Base-by-base conservation (phyloP, 163 green algal genomes). In the Coccomyxa subellipsoidea region DNA sequence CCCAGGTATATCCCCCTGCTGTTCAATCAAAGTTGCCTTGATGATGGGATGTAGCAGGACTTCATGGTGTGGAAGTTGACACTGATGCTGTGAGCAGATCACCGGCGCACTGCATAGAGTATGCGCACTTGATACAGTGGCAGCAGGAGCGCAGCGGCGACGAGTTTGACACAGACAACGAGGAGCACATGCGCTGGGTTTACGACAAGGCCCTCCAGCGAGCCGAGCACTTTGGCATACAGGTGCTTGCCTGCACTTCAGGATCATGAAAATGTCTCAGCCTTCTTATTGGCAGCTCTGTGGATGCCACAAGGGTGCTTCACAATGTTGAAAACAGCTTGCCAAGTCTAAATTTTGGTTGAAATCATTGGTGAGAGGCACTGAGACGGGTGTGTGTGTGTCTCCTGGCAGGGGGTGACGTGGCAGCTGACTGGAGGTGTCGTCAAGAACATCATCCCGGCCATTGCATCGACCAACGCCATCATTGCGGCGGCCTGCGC, bases 381-480 rank as follows among this genome's bases (percentile, higher is more conserved):
- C 8, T 73, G 6, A 73, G 31, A 23, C 27, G 21, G 10, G 2
- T 73, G 66, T 23, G 31, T 10, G 1, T 73, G 66, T 73, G 6
- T 73, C 66, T 69, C 37, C 12, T 2, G 79, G 79, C 89, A 97
- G 90, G 94, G 94, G 0, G 91, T 98, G 69, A 97, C 93, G 0
- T 94, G 89, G 85, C 93, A 96, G 89, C 87, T 97, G 79, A 97
- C 94, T 0, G 92, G 98, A 85, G 97, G 97, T 3, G 97, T 99
- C 37, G 94, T 98, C 5, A 99, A 99, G 88, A 99, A 99, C 89
- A 99, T 99, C 91, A 98, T 99, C 79, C 97, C 97, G 0, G 97
- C 97, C 80, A 99, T 99, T 70, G 94, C 97, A 1, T 98, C 94
- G 77, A 99, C 97, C n/a, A 99, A 99, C 85, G 97, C 97, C 71